Percentiles rank a stretch among this genome's conserved stretches.
phyloP scores from a whole-genome alignment of 495 filamentous ascomycete species.

The Bryoglossum gracile region DNA sequence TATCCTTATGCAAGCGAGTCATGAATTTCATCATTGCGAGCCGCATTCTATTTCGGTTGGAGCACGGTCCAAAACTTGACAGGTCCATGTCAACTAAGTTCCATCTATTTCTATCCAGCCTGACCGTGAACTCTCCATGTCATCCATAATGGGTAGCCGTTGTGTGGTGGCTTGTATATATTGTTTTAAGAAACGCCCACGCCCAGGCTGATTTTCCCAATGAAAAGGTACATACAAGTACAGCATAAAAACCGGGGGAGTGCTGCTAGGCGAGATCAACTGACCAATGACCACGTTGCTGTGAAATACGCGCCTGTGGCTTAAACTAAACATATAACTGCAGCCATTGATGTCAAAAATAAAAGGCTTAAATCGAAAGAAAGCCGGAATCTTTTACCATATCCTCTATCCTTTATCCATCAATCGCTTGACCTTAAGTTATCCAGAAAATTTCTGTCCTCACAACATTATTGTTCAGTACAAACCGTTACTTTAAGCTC shows the following conservation, averaged over 20 bases:
- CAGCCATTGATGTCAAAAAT: background rate
- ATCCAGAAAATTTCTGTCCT: background rate
- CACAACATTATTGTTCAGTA: background rate
- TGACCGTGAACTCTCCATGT: background rate
- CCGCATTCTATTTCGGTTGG: background rate
- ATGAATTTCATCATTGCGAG: background rate
- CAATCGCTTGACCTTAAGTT: background rate
- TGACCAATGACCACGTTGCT: background rate
- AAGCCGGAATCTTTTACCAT: background rate
- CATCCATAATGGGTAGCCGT: background rate
- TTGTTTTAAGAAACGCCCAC: background rate
- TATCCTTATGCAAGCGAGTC: background rate
- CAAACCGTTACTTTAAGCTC: background rate
- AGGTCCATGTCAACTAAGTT: background rate
- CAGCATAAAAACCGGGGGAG: background rate
- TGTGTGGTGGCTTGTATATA: background rate
- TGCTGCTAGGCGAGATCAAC: background rate
- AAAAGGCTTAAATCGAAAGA: background rate
- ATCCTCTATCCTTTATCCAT: background rate
- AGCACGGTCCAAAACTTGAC: background rate
- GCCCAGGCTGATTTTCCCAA: background rate
- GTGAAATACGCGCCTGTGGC: background rate
- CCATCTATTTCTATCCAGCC: background rate
- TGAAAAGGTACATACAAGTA: too few species aligned
- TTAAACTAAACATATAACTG: background rate